Evolutionary conservation across 2,329 filamentous ascomycete genomes (phyloP).

Genomic region (Cladophialophora exuberans): DNA sequence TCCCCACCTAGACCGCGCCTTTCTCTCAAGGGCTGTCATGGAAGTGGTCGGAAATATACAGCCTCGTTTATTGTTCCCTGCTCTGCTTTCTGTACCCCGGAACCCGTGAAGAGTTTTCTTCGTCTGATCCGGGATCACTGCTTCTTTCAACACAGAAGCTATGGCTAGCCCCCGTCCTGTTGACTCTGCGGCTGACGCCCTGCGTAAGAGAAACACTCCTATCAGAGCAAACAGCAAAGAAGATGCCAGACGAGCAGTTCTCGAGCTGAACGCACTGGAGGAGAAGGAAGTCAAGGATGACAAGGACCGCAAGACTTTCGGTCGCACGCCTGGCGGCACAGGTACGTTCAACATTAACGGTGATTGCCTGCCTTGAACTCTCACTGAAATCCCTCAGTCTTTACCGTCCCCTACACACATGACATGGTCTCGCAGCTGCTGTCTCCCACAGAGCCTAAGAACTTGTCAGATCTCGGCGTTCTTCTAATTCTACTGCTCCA

Average conservation of each 20-base stretch:
- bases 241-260: slow-evolving; percentile 51
- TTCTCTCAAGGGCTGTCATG: not conserved
- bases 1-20: not conserved
- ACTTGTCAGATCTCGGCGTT: slow-evolving; percentile 81
- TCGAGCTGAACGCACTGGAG: slow-evolving; percentile 53
- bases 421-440: slow-evolving; percentile 99
- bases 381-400: slow-evolving; percentile 62
- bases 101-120: not conserved
- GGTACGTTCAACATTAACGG: slow-evolving; percentile 61
- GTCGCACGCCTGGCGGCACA: slow-evolving; percentile 85
- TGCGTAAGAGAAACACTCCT: slow-evolving; percentile 52
- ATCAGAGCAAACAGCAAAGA: slow-evolving; percentile 40
- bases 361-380: not conserved
- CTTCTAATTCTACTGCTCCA: slow-evolving; percentile 76
- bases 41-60: not conserved
- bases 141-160: not conserved
- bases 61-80: not conserved
- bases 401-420: slow-evolving; percentile 92
- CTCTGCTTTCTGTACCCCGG: not conserved
- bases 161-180: slow-evolving; percentile 19
- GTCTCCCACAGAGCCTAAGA: slow-evolving; percentile 93
- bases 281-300: slow-evolving; percentile 49
- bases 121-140: not conserved
- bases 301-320: slow-evolving; percentile 77
- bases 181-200: slow-evolving; percentile 38